Conservation (phyloP, 2,329 filamentous ascomycete species). For the Ophiocordyceps robertsii region DNA sequence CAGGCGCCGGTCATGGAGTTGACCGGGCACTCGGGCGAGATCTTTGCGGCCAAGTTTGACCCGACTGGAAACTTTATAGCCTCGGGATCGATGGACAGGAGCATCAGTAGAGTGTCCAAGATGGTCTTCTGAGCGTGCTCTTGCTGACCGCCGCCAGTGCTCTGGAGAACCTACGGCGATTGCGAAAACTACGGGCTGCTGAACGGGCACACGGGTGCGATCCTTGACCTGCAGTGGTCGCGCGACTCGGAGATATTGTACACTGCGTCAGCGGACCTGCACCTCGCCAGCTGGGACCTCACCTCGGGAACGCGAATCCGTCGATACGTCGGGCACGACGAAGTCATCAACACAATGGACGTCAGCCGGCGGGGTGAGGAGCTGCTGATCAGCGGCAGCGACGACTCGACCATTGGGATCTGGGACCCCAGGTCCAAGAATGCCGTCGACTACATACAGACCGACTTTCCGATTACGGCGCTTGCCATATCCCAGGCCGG, state of each 20-base stretch:
- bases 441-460: constrained; percentile 77
- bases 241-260: constrained; percentile 85
- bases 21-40: constrained; percentile 67
- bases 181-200: constrained; percentile 91
- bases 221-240: constrained; percentile 92
- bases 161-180: constrained; percentile 86
- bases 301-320: constrained; percentile 88
- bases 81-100: constrained; percentile 89
- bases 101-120: constrained; percentile 50
- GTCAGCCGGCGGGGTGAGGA: constrained; percentile 84
- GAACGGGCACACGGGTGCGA: constrained; percentile 77
- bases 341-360: constrained; percentile 87
- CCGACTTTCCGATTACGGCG: constrained; percentile 83
- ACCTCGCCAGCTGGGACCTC: constrained; percentile 87
- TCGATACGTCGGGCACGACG: constrained; percentile 83
- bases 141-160: constrained; percentile 38
- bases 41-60: constrained; percentile 85
- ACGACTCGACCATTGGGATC: constrained; percentile 86
- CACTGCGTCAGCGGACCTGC: constrained; percentile 86
- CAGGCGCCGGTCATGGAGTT: constrained; percentile 92
- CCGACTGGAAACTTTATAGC: constrained; percentile 79
- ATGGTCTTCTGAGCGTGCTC: background rate
- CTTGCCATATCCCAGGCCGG: constrained; percentile 86
- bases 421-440: constrained; percentile 93
- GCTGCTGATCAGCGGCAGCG: constrained; percentile 76